A percentile compares a stretch with the other conserved stretches of the same genome.
These are phyloP conservation scores for Pezicula radicicola DNA, from an alignment of 2,329 filamentous ascomycete species.

Conservation along the genomic window DNA sequence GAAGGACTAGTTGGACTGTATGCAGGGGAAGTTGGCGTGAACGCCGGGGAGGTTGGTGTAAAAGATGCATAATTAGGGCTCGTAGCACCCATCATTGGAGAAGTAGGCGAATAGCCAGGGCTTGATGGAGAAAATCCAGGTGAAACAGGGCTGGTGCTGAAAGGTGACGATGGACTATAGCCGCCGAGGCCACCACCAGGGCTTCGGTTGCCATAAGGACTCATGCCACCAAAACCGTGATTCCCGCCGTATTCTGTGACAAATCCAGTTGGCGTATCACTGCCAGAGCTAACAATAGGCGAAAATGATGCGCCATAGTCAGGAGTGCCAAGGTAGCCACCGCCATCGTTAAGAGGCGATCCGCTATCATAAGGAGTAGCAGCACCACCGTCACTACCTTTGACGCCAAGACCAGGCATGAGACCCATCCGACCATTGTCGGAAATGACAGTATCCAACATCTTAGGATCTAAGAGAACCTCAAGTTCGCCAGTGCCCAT, in stretches of 20 bases:
- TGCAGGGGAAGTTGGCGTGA: conserved; percentile 29
- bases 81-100: conserved; percentile 4
- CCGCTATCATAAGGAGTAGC: conserved; percentile 93
- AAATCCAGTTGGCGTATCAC: conserved; percentile 67
- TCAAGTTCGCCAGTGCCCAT: conserved; percentile 98
- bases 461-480: conserved; percentile 86
- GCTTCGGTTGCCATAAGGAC: conserved; percentile 66
- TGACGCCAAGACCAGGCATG: conserved; percentile 75
- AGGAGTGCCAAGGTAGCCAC: conserved; percentile 62
- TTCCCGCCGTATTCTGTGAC: conserved; percentile 54
- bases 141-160: conserved; percentile 55
- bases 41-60: conserved; percentile 48
- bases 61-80: conserved; percentile 43
- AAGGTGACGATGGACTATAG: conserved; percentile 44
- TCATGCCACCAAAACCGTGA: conserved; percentile 49
- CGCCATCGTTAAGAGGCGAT: conserved; percentile 73
- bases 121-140: conserved; percentile 70
- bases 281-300: conserved; percentile 72
- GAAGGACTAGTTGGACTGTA: conserved; percentile 31
- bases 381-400: conserved; percentile 75
- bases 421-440: conserved; percentile 86
- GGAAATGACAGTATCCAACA: conserved; percentile 92
- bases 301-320: conserved; percentile 64
- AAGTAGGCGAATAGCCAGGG: conserved; percentile 37
- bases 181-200: conserved; percentile 45